Base-by-base conservation (phyloP, 2,329 filamentous ascomycete species). In the Coniochaeta sp. region DNA sequence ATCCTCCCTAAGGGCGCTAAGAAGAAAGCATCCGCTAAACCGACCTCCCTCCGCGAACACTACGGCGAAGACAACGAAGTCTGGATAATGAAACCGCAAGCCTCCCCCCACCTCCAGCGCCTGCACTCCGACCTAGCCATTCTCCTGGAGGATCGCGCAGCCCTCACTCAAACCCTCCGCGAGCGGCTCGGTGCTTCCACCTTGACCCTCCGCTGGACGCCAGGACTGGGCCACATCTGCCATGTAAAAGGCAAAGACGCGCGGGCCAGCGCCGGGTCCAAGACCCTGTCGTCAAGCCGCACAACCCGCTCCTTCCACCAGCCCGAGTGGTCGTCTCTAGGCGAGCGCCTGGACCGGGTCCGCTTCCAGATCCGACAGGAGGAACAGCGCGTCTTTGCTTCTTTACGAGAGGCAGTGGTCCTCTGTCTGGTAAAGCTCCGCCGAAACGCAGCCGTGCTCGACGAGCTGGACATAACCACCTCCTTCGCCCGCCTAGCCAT, bases 381-480 rank as follows among this genome's bases (percentile, higher is more conserved):
- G 72, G 95, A 99, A 75, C 85, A 91, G 67, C 81, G 83, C 52
- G 88, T 99, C 8, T 91, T 98, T 66, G 79, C 85, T 60, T 76
- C 81, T 6, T 79, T 99, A 9, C 89, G 93, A 33, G 83, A 87
- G 62, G 80, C 84, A 58, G 92, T 97, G 0, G 86, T 98, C 4
- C 76, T 83, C 55, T 93, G 93, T 67, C 82, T 99, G 3, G 86
- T 97, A 64, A 91, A 89, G 68, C 83, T 99, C 16, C 88, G 95
- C 6, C 89, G 89, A 61, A 98, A 97, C 72, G 93, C 93, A 12
- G 82, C 86, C n/a, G 89, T 96, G 1, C 84, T 99, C 22, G 93
- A 98, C 71, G 93, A 97, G 73, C 83, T 99, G 9, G 95, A 99
- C 73, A 89, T 99, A 40, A 85, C 89, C 2, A 91, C 90, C 60